Conservation (phyloP, 2,329 filamentous ascomycete genomes). For the Colletotrichum sp. region DNA sequence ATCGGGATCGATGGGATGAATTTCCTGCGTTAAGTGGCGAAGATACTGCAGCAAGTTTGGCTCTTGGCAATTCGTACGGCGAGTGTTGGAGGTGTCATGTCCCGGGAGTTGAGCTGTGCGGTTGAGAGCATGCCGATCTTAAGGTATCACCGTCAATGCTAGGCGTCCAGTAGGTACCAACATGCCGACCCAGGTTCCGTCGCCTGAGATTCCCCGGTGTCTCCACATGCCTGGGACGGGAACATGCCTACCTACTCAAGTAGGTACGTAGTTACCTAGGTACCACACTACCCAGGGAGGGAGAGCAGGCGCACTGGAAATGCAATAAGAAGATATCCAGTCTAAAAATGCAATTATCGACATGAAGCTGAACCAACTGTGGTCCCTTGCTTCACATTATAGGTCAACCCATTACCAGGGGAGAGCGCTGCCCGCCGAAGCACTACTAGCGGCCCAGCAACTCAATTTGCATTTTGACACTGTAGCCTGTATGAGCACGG, state of each 20-base stretch:
- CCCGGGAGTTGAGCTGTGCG: background rate
- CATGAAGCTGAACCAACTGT: background rate
- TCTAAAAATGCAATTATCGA: background rate
- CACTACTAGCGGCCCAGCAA: background rate
- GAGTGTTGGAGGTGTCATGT: background rate
- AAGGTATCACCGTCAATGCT: background rate
- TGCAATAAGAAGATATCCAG: background rate
- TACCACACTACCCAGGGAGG: background rate
- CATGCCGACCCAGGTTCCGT: background rate
- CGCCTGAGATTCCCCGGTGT: background rate
- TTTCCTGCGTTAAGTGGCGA: background rate
- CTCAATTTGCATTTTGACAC: background rate
- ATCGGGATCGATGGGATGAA: background rate
- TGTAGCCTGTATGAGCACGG: background rate
- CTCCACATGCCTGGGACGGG: background rate
- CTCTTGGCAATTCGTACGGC: background rate
- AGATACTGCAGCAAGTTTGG: background rate
- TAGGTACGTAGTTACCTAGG: background rate
- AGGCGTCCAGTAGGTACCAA: background rate
- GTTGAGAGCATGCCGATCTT: background rate
- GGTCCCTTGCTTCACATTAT: background rate
- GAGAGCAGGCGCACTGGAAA: background rate
- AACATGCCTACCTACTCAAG: background rate
- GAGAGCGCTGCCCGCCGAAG: background rate
- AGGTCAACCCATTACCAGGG: background rate